These are phyloP conservation scores for Pichia exigua DNA, from an alignment of 805 yeast species.

Conservation along the genomic window DNA sequence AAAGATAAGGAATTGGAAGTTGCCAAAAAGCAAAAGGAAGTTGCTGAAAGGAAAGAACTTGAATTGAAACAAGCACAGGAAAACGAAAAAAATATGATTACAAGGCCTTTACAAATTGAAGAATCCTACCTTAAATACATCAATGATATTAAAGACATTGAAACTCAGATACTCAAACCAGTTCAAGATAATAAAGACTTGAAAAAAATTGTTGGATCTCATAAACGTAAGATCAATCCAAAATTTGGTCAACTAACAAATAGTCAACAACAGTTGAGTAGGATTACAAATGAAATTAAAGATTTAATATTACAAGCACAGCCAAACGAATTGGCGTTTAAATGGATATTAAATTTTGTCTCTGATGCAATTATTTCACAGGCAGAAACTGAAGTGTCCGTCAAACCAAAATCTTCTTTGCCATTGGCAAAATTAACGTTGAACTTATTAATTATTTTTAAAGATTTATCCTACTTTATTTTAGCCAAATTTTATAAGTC, in stretches of 20 bases:
- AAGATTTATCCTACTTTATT: slow-evolving; percentile 47
- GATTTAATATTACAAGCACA: slow-evolving; percentile 42
- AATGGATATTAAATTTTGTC: slow-evolving; percentile 73
- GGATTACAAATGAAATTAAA: slow-evolving; percentile 44
- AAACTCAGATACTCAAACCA: slow-evolving; percentile 47
- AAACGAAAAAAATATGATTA: slow-evolving; percentile 10
- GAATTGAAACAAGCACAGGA: slow-evolving; percentile 20
- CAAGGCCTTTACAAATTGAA: slow-evolving; percentile 33
- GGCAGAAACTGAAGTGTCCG: slow-evolving; percentile 87
- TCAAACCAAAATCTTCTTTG: slow-evolving; percentile 64
- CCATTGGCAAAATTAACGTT: slow-evolving; percentile 69
- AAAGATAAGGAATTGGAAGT: slow-evolving; percentile 19
- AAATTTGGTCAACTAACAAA: slow-evolving; percentile 88
- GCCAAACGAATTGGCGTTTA: slow-evolving; percentile 42
- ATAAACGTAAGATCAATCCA: slow-evolving; percentile 74
- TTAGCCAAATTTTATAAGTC: slow-evolving; percentile 83
- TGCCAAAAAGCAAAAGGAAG: slow-evolving; percentile 9
- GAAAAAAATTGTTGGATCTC: slow-evolving; percentile 46
- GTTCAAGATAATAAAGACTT: slow-evolving; percentile 36
- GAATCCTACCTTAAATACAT: slow-evolving; percentile 40
- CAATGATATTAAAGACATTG: slow-evolving; percentile 48
- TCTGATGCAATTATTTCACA: slow-evolving; percentile 85
- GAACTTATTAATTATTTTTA: slow-evolving; percentile 39
- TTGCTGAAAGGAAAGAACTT: slow-evolving; percentile 19
- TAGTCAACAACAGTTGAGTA: slow-evolving; percentile 49